Base-by-base conservation (phyloP, 2,329 filamentous ascomycete genomes). In the Rhynchosporium secalis region DNA sequence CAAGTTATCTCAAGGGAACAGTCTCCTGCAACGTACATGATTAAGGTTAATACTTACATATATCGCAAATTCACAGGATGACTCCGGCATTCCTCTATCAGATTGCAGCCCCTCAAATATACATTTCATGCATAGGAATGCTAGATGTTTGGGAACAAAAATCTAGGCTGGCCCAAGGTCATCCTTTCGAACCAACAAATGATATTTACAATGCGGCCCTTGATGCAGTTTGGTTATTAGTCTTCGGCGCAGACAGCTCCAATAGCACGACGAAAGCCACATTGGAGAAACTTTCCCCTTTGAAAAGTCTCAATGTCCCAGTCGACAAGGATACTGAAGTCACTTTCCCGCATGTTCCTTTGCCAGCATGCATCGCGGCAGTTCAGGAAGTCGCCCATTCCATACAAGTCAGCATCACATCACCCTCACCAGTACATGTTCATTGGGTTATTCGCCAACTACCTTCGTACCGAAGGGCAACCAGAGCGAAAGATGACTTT, bases 61-160 rank as follows among this genome's bases (percentile, higher is more conserved):
- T 20, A 1, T 20, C 20, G 20, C 28, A 33, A 47, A 1, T 38
- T 49, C 3, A 1, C 13, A 36, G 26, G 10, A 74, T 75, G 73
- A 70, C 66, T 45, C 52, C 65, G 4, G 68, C 66, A 8, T 76
- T 76, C 55, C 66, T 76, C 0, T 52, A 69, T n/a, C 65, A 67
- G 3, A 70, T 70, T 5, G 71, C 69, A 1, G 73, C 71, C 2
- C 73, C 72, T 1, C 69, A 71, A 12, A 70, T 75, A 10, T 62
- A 70, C 56, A 61, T 60, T 20, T 60, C 66, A 0, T 66, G 66
- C 1, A 31, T 65, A 0, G 70, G 72, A 36, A 56, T 76, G 7
- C 38, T 75, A 2, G 62, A 72, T 2, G 60, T 75, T 4, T 76
- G 73, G 74, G 54, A 64, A 2, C 57, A 68, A 26, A 74, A 71